Percentiles rank a stretch among this genome's conserved stretches.
Evolutionary conservation across 345 rosid species (phyloP).

Genomic region (Boechera stricta): DNA sequence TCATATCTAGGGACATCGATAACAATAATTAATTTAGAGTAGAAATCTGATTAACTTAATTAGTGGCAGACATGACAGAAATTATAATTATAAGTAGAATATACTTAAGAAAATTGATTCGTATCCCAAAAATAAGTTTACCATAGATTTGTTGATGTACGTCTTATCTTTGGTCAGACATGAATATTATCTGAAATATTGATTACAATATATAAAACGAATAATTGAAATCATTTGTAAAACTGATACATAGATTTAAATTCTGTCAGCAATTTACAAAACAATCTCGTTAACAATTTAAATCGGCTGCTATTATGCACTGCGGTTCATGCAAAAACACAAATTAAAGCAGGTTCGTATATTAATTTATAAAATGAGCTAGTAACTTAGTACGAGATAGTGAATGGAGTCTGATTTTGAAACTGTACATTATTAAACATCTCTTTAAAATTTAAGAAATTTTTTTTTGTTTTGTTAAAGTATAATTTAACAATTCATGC

Average conservation of each 20-base stretch:
- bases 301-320: neutral
- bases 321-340: neutral
- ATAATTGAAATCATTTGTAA: neutral
- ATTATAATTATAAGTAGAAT: neutral
- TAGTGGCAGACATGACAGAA: constrained; percentile 24
- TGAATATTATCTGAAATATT: neutral
- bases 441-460: too few species aligned
- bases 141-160: constrained; percentile 19
- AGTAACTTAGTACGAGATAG: neutral
- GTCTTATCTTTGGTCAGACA: neutral
- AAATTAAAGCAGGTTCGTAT: too few species aligned
- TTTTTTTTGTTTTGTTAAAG: too few species aligned
- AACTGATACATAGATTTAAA: neutral
- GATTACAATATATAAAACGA: neutral
- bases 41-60: neutral
- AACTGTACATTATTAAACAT: too few species aligned
- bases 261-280: neutral
- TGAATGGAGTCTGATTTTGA: too few species aligned
- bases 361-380: neutral
- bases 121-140: constrained; percentile 1
- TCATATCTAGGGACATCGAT: neutral
- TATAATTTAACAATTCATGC: too few species aligned
- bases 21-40: neutral
- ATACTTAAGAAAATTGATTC: constrained; percentile 28
- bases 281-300: neutral